A percentile compares a stretch with the other conserved stretches of the same genome.
Conservation (phyloP, 768 basidiomycete species). For the Suillus plorans region DNA sequence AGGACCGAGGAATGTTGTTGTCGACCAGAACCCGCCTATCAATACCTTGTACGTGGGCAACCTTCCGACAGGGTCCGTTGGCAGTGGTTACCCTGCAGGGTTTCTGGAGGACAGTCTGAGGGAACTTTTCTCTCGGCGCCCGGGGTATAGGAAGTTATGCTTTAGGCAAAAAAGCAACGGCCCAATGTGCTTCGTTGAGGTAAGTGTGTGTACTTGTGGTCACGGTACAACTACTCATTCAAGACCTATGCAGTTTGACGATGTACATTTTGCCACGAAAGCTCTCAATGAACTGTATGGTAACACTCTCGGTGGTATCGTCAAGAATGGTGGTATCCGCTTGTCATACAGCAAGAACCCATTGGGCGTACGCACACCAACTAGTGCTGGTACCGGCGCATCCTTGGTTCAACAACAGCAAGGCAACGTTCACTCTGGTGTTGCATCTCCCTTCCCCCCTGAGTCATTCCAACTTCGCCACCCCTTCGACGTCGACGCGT, state of each 20-base stretch:
- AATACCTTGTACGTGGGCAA: slow-evolving; percentile 99
- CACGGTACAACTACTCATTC: neutral
- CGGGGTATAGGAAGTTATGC: slow-evolving; percentile 89
- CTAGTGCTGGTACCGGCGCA: slow-evolving; percentile 41
- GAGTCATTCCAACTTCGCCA: slow-evolving; percentile 32
- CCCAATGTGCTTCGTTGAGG: slow-evolving; percentile 99
- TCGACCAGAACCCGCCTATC: slow-evolving; percentile 97
- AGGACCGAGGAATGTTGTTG: slow-evolving; percentile 37
- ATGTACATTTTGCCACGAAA: slow-evolving; percentile 78
- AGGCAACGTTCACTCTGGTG: slow-evolving; percentile 16
- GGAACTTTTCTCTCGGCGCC: slow-evolving; percentile 73
- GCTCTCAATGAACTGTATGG: slow-evolving; percentile 93
- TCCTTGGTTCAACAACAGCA: slow-evolving; percentile 28
- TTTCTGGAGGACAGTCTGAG: slow-evolving; percentile 86
- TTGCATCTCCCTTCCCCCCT: slow-evolving; percentile 27
- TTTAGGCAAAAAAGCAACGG: slow-evolving; percentile 97
- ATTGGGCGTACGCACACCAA: slow-evolving; percentile 85
- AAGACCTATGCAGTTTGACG: slow-evolving; percentile 69
- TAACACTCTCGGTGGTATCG: slow-evolving; percentile 83
- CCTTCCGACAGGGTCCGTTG: slow-evolving; percentile 77
- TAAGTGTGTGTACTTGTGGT: slow-evolving; percentile 30
- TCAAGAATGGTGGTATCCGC: slow-evolving; percentile 95
- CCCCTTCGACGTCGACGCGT: slow-evolving; percentile 26
- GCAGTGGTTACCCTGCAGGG: slow-evolving; percentile 70
- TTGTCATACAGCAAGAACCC: slow-evolving; percentile 98